phyloP scores from a whole-genome alignment of 345 rosid genomes.

The Gynandropsis gynandra region DNA sequence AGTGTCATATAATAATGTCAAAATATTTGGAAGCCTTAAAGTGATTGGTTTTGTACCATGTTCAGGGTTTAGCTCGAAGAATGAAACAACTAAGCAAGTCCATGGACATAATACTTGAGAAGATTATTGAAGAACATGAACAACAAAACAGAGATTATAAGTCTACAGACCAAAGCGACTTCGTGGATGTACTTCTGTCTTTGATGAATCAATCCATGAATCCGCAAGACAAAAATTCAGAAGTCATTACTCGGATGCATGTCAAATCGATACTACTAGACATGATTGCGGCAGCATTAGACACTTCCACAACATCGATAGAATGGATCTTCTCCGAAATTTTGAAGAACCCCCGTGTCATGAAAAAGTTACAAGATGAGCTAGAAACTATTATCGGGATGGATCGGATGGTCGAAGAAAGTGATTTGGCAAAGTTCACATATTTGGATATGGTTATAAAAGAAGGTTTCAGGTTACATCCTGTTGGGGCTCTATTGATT shows the following conservation, averaged over 20 bases:
- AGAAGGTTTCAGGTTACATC: slow-evolving; percentile 10
- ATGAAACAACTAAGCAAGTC: no score
- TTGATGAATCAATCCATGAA: slow-evolving; percentile 2
- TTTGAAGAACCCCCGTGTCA: slow-evolving; percentile 18
- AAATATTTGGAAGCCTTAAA: no score
- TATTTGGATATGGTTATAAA: slow-evolving; percentile 16
- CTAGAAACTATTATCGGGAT: slow-evolving; percentile 19
- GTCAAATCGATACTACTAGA: slow-evolving; percentile 29
- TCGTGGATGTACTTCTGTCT: slow-evolving; percentile 24
- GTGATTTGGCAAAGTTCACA: slow-evolving; percentile 11
- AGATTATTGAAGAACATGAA: no score
- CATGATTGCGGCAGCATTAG: slow-evolving; percentile 20
- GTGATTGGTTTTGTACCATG: no score
- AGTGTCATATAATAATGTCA: no score
- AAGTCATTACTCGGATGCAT: slow-evolving; percentile 13
- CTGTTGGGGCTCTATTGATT: slow-evolving; percentile 16
- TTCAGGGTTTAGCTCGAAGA: no score
- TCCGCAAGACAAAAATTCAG: background rate
- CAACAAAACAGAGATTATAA: no score
- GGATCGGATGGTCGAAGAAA: slow-evolving; percentile 22
- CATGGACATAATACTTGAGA: no score
- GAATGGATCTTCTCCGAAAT: slow-evolving; percentile 34
- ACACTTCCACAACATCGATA: slow-evolving; percentile 10
- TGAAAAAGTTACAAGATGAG: slow-evolving; percentile 11
- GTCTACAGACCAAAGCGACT: slow-evolving; percentile 8